Evolutionary conservation across 2,329 filamentous ascomycete genomes (phyloP), one percentile per base, ranked within the genome.

Genomic region (Trichoderma pleuroti): DNA sequence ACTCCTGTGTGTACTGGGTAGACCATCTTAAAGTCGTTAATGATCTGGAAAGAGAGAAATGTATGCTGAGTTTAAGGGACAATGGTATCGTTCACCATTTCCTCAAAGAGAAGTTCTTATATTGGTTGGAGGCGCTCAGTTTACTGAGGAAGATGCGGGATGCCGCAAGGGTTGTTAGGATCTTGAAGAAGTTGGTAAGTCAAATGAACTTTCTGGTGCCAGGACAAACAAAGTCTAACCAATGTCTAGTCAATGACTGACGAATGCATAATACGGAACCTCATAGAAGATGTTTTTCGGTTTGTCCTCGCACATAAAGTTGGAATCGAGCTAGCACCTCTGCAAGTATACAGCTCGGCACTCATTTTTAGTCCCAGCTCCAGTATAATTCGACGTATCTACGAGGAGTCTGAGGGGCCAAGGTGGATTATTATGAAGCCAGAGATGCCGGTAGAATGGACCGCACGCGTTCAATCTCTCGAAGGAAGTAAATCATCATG

Each of bases 91-190:
- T 78, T 5, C 65, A 79, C 65, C n/a, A 26, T 5, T 84, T 84
- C 70, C 70, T 84, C 5, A 59, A 76, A 70, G 67, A 74, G 12
- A 78, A 81, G 18, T 77, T 78, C 57, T 76, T 85, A 0, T 77
- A 84, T 66, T 85, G 81, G 82, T 74, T 85, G 4, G 82, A 85
- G 68, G 79, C 80, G 26, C 76, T 84, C 2, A 81, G 80, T 62
- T 76, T 83, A 6, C 70, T 81, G 11, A 36, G 62, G 10, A 72
- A 73, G 54, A 74, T 78, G 6, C 71, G 72, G 7, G 59, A 75
- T 70, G 80, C 63, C 12, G 28, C 71, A 8, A 26, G n/a, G 36
- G 54, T 61, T 14, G 57, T 72, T 18, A 32, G 56, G 12, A 70
- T 62, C 21, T 72, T 74, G 39, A 65, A 60, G 32, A 56, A 46